A percentile compares a stretch with the other conserved stretches of the same genome.
These are phyloP conservation scores for Eimeria zaria DNA, from an alignment of 169 alveolate species.

Conservation along the genomic window DNA sequence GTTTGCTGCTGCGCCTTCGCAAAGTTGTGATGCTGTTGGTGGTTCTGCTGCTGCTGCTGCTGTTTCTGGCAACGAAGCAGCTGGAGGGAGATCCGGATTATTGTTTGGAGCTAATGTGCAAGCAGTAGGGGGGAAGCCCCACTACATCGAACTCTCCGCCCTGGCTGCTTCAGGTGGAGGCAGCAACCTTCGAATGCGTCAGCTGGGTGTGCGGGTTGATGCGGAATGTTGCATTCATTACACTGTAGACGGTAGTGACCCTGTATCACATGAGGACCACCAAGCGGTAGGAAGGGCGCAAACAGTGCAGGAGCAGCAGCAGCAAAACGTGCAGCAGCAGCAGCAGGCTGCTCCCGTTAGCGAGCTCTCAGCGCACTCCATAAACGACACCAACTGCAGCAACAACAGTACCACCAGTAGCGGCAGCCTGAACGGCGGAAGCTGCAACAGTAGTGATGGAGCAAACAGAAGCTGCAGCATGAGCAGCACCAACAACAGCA, in stretches of 20 bases:
- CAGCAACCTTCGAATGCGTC: constrained; percentile 52
- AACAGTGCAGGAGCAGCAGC: constrained; percentile 16
- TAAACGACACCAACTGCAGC: constrained; percentile 37
- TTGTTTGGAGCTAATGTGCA: neutral
- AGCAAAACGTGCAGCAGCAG: constrained; percentile 42
- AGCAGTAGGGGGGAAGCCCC: neutral
- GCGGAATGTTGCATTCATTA: constrained; percentile 63
- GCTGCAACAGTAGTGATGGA: constrained; percentile 24
- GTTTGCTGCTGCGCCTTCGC: neutral
- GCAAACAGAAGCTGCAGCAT: too few species aligned
- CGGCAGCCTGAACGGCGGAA: constrained; percentile 7
- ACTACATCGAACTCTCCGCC: constrained; percentile 21
- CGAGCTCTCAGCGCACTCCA: constrained; percentile 18
- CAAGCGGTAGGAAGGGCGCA: neutral
- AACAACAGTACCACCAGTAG: constrained; percentile 5
- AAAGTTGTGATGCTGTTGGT: neutral
- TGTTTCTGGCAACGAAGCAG: constrained; percentile 17
- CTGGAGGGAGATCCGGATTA: neutral
- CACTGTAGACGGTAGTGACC: constrained; percentile 65
- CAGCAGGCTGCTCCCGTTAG: neutral
- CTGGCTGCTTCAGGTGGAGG: constrained; percentile 19
- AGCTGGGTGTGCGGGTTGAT: constrained; percentile 35
- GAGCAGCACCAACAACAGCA: constrained; percentile 12
- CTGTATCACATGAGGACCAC: neutral
- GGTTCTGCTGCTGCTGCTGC: neutral